phyloP scores from a whole-genome alignment of 2,329 filamentous ascomycete genomes.

The Fusarium beomiforme region DNA sequence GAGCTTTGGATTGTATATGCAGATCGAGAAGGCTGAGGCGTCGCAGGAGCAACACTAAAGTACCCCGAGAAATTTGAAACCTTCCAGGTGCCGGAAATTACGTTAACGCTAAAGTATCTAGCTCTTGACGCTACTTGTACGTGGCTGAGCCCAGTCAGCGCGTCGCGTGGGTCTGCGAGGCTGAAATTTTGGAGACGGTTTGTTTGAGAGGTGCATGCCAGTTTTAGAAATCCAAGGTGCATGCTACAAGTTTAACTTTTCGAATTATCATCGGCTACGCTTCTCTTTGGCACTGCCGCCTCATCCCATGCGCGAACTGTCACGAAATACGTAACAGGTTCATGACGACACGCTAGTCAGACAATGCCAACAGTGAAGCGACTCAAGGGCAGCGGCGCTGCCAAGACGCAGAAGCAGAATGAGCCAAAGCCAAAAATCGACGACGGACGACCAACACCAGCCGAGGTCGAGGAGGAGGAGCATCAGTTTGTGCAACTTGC shows the following conservation, averaged over 20 bases:
- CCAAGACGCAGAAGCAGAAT: constrained; percentile 48
- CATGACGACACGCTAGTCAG: constrained; percentile 38
- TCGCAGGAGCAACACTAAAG: constrained; percentile 4
- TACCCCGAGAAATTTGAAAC: constrained; percentile 8
- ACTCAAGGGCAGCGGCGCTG: constrained; percentile 63
- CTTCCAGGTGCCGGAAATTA: accelerated
- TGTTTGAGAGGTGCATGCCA: constrained; percentile 34
- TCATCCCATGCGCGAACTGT: constrained; percentile 6
- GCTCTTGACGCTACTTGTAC: constrained; percentile 11
- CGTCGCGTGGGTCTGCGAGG: constrained; percentile 46
- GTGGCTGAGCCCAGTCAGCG: constrained; percentile 32
- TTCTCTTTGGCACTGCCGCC: constrained; percentile 14
- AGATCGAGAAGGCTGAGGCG: constrained; percentile 39
- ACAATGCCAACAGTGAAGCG: constrained; percentile 69
- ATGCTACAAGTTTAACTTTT: constrained; percentile 23
- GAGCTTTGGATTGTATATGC: constrained; percentile 10
- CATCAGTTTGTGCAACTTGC: constrained; percentile 80
- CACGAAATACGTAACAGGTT: constrained; percentile 9
- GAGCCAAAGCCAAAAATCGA: constrained; percentile 52
- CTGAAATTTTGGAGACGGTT: constrained; percentile 48
- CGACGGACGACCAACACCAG: constrained; percentile 63
- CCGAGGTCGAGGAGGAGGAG: constrained; percentile 76
- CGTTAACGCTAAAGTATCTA: constrained; percentile 7
- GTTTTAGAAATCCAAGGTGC: constrained; percentile 28
- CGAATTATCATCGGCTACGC: constrained; percentile 19